Conservation (phyloP, 768 basidiomycete species). For the Collybia nuda region DNA sequence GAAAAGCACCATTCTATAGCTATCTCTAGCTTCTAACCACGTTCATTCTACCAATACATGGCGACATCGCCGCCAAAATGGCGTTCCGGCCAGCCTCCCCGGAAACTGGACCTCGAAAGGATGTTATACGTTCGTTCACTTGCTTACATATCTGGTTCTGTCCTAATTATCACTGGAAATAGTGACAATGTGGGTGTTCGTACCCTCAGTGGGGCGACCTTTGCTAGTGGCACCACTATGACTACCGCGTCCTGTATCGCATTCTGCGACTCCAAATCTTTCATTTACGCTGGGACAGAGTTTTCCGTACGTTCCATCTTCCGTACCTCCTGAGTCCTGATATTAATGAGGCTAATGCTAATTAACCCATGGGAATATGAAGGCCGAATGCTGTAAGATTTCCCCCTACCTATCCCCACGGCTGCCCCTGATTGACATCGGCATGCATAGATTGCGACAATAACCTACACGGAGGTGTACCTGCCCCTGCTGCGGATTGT, state of each 20-base stretch:
- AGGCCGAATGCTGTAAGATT: slow-evolving; percentile 54
- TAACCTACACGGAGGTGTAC: slow-evolving; percentile 42
- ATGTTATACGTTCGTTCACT: slow-evolving; percentile 56
- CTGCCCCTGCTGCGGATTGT: slow-evolving; percentile 52
- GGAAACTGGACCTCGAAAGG: slow-evolving; percentile 56
- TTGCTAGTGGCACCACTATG: slow-evolving; percentile 50
- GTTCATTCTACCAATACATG: slow-evolving; percentile 13
- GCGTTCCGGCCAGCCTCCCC: slow-evolving; percentile 34
- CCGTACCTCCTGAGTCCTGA: not conserved
- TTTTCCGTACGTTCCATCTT: slow-evolving; percentile 31
- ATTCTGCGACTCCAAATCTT: slow-evolving; percentile 45
- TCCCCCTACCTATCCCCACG: slow-evolving; percentile 3
- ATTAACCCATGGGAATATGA: slow-evolving; percentile 9
- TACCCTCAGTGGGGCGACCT: slow-evolving; percentile 51
- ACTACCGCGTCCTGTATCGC: slow-evolving; percentile 53
- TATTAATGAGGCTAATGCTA: not conserved
- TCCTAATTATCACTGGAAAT: not conserved
- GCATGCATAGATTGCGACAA: slow-evolving; percentile 61
- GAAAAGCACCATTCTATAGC: not conserved
- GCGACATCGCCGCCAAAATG: slow-evolving; percentile 19
- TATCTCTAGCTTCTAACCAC: slow-evolving; percentile 18
- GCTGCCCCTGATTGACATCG: too few relatives aligned
- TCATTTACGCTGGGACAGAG: slow-evolving; percentile 70
- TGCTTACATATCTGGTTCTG: too few relatives aligned
- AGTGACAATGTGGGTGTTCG: slow-evolving; percentile 60